Conservation (phyloP, 164 flowering plant species). For the Stephania yunnanensis region DNA sequence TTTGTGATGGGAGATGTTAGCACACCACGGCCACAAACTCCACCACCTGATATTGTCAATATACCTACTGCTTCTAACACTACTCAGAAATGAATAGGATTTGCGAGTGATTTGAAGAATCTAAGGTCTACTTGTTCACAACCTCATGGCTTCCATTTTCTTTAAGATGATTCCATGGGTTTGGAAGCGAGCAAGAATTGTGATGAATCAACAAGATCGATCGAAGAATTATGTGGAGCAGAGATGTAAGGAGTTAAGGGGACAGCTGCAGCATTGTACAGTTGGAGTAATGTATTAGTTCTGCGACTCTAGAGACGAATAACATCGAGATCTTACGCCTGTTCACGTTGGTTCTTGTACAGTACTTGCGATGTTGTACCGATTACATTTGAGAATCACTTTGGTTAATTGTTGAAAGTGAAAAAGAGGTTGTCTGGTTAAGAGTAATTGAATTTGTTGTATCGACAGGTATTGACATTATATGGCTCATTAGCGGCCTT, state of each 20-base stretch:
- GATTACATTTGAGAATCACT: constrained; percentile 1
- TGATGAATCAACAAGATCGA: neutral
- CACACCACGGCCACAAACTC: constrained; percentile 48
- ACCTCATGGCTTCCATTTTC: constrained; percentile 1
- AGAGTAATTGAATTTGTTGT: neutral
- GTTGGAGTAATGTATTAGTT: constrained; percentile 18
- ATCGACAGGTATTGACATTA: neutral
- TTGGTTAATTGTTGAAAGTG: constrained; percentile 5
- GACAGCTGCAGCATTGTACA: constrained; percentile 15
- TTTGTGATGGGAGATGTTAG: constrained; percentile 34
- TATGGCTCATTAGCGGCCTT: neutral
- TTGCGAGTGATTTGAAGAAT: constrained; percentile 5
- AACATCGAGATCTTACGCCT: constrained; percentile 11
- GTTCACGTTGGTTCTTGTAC: constrained; percentile 6
- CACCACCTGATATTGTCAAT: constrained; percentile 36
- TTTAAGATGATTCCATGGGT: neutral
- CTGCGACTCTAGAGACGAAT: constrained; percentile 13
- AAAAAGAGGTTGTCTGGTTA: constrained; percentile 5
- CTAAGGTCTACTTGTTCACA: constrained; percentile 9
- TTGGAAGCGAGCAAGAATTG: neutral
- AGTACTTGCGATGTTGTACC: constrained; percentile 6
- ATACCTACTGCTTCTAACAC: constrained; percentile 30
- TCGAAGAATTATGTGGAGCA: neutral
- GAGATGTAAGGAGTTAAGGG: constrained; percentile 11
- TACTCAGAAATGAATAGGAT: constrained; percentile 20